phyloP scores from a whole-genome alignment of 1,139 yeast genomes.

The Magnusiomyces suaveolens region DNA sequence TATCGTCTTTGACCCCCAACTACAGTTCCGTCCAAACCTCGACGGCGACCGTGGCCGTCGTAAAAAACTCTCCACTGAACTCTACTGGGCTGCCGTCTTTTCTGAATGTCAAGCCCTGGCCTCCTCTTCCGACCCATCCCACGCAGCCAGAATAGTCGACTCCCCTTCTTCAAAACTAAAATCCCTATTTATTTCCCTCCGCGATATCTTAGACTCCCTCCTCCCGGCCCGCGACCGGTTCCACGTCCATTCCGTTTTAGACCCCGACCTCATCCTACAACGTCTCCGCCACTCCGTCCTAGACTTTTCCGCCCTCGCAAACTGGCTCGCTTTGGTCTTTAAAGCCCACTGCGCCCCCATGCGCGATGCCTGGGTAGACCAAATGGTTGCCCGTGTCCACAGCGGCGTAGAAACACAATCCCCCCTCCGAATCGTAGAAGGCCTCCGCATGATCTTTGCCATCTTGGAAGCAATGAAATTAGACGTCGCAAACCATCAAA shows the following conservation, averaged over 20 bases:
- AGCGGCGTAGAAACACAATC: conserved; percentile 49
- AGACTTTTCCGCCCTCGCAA: conserved; percentile 57
- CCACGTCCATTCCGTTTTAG: conserved; percentile 64
- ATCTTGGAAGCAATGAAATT: conserved; percentile 89
- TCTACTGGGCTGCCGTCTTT: conserved; percentile 73
- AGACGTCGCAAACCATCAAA: conserved; percentile 92
- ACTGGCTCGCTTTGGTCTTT: conserved; percentile 64
- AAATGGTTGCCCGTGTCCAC: conserved; percentile 60
- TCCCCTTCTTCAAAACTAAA: conserved; percentile 43
- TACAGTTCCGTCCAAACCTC: conserved; percentile 84
- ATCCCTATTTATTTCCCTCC: conserved; percentile 59
- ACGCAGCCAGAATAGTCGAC: conserved; percentile 9
- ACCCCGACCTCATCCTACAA: conserved; percentile 66
- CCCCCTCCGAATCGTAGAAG: conserved; percentile 56
- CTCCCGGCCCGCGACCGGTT: conserved; percentile 66
- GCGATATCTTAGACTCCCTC: conserved; percentile 77
- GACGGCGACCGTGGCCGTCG: conserved; percentile 85
- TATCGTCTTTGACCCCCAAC: conserved; percentile 81
- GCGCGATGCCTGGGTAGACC: conserved; percentile 86
- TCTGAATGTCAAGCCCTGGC: conserved; percentile 40
- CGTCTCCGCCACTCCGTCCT: conserved; percentile 61
- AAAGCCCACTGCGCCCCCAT: conserved; percentile 90
- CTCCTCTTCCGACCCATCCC: conserved; percentile 2
- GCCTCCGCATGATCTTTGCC: conserved; percentile 68
- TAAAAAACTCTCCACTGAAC: conserved; percentile 65